These are phyloP conservation scores for Trichoderma polysporum DNA, from an alignment of 2,329 filamentous ascomycete genomes.

Conservation along the genomic window DNA sequence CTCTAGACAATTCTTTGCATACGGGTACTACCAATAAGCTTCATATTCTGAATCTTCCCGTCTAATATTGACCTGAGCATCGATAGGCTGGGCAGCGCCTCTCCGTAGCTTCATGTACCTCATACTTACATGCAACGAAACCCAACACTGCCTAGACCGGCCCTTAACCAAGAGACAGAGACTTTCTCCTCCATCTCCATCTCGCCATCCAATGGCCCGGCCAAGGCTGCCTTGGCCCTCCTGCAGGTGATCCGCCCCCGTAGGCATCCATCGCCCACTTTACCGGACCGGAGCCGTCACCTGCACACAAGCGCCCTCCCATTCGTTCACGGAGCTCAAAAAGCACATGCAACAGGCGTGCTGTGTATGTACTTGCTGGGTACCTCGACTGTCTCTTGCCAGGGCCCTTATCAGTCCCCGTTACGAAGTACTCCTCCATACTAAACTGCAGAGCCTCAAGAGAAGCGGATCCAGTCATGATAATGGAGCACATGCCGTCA, in stretches of 20 bases:
- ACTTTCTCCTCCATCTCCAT: background rate
- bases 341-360: background rate
- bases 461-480: background rate
- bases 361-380: background rate
- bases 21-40: background rate
- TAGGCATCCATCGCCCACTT: slow-evolving; percentile 8
- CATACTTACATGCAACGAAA: background rate
- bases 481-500: slow-evolving; percentile 6
- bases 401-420: no score
- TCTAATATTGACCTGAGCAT: background rate
- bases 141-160: background rate
- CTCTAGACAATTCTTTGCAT: background rate
- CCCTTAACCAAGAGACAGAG: background rate
- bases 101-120: background rate
- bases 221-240: slow-evolving; percentile 10
- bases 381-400: no score
- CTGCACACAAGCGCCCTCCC: background rate
- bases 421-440: no score
- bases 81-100: background rate
- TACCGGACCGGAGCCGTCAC: slow-evolving; percentile 7
- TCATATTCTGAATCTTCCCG: background rate
- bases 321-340: background rate
- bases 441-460: background rate
- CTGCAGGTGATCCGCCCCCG: slow-evolving; percentile 11
- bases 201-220: background rate